phyloP scores from a whole-genome alignment of 2,329 filamentous ascomycete species.

The Xylaria sp. region DNA sequence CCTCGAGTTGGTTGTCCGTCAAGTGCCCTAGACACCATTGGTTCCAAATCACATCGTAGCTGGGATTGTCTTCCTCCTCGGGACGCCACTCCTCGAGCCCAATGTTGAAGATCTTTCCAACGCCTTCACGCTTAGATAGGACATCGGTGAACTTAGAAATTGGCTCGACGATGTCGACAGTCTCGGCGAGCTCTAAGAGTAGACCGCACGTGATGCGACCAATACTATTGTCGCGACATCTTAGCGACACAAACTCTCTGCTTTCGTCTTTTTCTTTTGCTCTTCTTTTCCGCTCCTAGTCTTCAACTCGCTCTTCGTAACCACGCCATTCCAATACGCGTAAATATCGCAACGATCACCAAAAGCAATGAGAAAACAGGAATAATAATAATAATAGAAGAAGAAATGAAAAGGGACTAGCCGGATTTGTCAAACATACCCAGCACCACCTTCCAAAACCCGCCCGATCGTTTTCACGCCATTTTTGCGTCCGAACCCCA shows the following conservation, averaged over 20 bases:
- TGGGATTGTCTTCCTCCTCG: conserved; percentile 51
- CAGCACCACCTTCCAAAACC: conserved; percentile 55
- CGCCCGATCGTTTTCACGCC: conserved; percentile 45
- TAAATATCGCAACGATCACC: not conserved
- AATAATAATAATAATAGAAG: not conserved
- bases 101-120: conserved; percentile 72
- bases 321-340: not conserved
- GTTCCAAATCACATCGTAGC: conserved; percentile 86
- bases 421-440: conserved; percentile 47
- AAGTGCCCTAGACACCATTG: conserved; percentile 92
- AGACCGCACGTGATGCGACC: conserved; percentile 84
- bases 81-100: conserved; percentile 77
- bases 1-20: conserved; percentile 76
- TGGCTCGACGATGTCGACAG: conserved; percentile 87
- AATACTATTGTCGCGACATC: conserved; percentile 64
- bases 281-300: not conserved
- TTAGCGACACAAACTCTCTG: too few species aligned
- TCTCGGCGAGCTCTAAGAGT: conserved; percentile 73
- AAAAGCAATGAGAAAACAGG: not conserved
- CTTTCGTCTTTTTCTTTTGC: not conserved
- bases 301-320: not conserved
- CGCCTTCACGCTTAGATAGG: conserved; percentile 66
- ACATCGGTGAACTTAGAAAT: conserved; percentile 80
- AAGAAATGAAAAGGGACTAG: not conserved
- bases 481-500: conserved; percentile 59